phyloP scores from a whole-genome alignment of 2,329 filamentous ascomycete species.

The Ophioceras dolichostomum region DNA sequence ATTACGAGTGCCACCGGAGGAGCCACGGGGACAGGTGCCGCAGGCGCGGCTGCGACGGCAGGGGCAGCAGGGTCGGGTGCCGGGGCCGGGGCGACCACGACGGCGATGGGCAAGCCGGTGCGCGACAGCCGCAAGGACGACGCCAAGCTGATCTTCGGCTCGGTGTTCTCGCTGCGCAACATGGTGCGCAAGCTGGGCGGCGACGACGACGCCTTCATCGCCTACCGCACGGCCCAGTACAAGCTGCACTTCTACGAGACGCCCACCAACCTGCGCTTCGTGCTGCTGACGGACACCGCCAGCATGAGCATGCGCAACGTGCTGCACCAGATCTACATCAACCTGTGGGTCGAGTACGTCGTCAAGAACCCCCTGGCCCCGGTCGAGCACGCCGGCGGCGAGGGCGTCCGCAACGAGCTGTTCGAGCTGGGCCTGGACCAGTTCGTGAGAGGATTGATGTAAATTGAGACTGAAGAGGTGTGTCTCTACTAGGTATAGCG shows the following conservation, averaged over 20 bases:
- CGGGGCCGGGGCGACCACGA: slow-evolving; percentile 2
- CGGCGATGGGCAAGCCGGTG: slow-evolving; percentile 5
- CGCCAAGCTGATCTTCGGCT: slow-evolving; percentile 94
- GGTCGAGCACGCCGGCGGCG: slow-evolving; percentile 55
- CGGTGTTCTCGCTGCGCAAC: slow-evolving; percentile 90
- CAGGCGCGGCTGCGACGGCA: slow-evolving; percentile 6
- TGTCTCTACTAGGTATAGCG: no score
- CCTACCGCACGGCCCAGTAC: slow-evolving; percentile 87
- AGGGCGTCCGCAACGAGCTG: slow-evolving; percentile 58
- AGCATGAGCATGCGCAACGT: slow-evolving; percentile 87
- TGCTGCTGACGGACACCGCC: slow-evolving; percentile 87
- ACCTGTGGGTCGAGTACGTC: slow-evolving; percentile 91
- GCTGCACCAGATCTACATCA: slow-evolving; percentile 96
- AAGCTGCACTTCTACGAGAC: slow-evolving; percentile 99
- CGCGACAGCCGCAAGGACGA: slow-evolving; percentile 46
- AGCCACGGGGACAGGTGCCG: slow-evolving; percentile 1
- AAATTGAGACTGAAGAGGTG: no score
- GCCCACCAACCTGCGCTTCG: slow-evolving; percentile 87
- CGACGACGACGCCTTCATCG: slow-evolving; percentile 88
- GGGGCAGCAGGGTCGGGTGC: neutral
- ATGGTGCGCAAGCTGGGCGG: slow-evolving; percentile 94
- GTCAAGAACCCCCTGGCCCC: slow-evolving; percentile 60
- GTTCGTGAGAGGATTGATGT: slow-evolving; percentile 58
- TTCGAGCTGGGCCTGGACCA: slow-evolving; percentile 65
- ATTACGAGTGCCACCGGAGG: no score